Conservation (phyloP, 306 rosid species). For the Notholithocarpus densiflorus region DNA sequence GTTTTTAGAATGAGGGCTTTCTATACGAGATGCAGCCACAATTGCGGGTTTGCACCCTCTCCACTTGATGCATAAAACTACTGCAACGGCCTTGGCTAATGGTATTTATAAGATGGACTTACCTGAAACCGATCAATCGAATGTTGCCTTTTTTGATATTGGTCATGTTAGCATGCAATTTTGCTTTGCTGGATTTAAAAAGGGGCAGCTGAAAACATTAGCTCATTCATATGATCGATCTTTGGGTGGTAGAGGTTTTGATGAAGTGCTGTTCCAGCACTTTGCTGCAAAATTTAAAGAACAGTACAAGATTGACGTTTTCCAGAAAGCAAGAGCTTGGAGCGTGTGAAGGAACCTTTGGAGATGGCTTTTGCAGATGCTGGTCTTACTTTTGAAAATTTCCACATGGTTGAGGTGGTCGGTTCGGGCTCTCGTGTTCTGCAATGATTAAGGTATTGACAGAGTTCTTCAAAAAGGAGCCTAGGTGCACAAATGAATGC, state of each 20-base stretch:
- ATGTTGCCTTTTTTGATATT: conserved; percentile 87
- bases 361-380: conserved; percentile 88
- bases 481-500: conserved; percentile 97
- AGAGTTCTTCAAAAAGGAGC: conserved; percentile 83
- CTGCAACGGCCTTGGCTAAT: conserved; percentile 91
- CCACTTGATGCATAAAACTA: conserved; percentile 71
- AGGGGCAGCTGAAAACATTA: conserved; percentile 82
- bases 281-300: conserved; percentile 76
- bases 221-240: conserved; percentile 82
- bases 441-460: conserved; percentile 76
- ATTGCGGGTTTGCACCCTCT: conserved; percentile 36
- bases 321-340: conserved; percentile 83
- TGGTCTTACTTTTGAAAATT: conserved; percentile 58
- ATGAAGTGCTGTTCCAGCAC: conserved; percentile 76
- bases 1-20: too few relatives aligned
- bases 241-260: conserved; percentile 93
- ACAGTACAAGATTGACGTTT: conserved; percentile 80
- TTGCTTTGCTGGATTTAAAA: conserved; percentile 84
- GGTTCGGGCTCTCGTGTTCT: conserved; percentile 91
- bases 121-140: conserved; percentile 73
- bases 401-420: conserved; percentile 82
- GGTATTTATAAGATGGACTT: conserved; percentile 94
- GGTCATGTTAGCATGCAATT: conserved; percentile 98
- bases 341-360: conserved; percentile 80
- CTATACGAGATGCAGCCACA: conserved; percentile 71